Evolutionary conservation across 176 grass and related monocot genomes (phyloP).

Genomic region (Raddia guianensis): DNA sequence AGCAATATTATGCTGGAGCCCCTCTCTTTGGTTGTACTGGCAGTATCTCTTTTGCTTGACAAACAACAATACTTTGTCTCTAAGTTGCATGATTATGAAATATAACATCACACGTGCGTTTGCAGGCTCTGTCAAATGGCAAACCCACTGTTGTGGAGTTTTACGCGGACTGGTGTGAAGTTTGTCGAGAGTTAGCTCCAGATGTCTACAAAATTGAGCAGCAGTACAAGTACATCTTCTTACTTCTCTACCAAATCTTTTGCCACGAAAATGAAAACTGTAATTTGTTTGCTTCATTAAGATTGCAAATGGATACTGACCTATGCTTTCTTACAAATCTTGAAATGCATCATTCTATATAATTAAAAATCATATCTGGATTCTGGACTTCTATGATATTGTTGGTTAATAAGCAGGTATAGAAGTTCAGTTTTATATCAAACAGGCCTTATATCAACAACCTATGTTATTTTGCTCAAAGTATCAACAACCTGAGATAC

Average conservation of each 20-base stretch:
- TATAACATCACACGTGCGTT: slow-evolving; percentile 32
- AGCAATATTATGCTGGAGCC: background rate
- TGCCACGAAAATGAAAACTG: slow-evolving; percentile 9
- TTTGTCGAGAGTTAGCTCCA: slow-evolving; percentile 86
- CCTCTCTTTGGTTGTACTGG: background rate
- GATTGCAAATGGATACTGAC: background rate
- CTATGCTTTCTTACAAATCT: background rate
- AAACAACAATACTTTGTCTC: background rate
- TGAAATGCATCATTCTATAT: background rate
- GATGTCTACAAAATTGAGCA: slow-evolving; percentile 83
- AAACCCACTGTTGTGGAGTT: slow-evolving; percentile 94
- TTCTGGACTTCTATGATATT: background rate
- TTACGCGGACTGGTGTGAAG: slow-evolving; percentile 99
- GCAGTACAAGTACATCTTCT: slow-evolving; percentile 67
- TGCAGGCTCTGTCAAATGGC: slow-evolving; percentile 88
- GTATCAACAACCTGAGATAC: slow-evolving; percentile 10
- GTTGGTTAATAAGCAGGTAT: background rate
- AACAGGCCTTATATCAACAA: slow-evolving; percentile 8
- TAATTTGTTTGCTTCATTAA: background rate
- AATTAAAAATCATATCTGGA: slow-evolving; percentile 4
- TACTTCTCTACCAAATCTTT: slow-evolving; percentile 2
- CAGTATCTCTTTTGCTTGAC: background rate
- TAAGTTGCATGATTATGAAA: background rate
- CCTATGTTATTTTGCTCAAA: background rate
- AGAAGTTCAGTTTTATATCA: background rate